Base-by-base conservation (phyloP, 2,329 filamentous ascomycete species). In the Tolypocladium nubicola region DNA sequence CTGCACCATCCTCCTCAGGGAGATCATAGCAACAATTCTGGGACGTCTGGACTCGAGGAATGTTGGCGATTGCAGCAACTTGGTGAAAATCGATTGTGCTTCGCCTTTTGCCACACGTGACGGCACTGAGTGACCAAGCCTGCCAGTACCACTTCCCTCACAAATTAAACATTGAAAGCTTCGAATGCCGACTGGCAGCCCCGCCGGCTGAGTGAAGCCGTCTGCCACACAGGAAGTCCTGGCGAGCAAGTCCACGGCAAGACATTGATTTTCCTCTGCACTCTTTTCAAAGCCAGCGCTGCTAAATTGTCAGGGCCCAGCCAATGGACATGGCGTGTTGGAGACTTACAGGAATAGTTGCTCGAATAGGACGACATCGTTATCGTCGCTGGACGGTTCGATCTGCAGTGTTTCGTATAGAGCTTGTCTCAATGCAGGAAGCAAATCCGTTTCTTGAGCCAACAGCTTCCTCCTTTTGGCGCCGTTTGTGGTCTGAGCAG, bases 1-100 rank as follows among this genome's bases (percentile, higher is more conserved):
- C 53, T 81, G 77, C 33, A 89, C 77, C 45, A 94, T 74, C 52
- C 85, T 83, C 62, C 85, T 83, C 53, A 96, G 75, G 4, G 84
- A 80, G 58, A 87, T 71, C 83, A 94, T 90, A 11, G 86, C 85
- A 59, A 84, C 77, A 43, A 95, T 78, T 52, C 90, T 80, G 40
- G 83, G 77, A 52, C 77, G 79, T n/a, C 80, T 79, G 23, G 82
- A 83, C 58, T 80, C 74, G 4, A 75, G 61, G 60, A 86, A 83
- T 10, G 66, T 65, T 1, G 74, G 64, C 2, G 73, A 68, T 40
- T 75, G 67, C 56, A 81, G 68, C 9, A 86, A 61, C 30, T 71
- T 75, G 14, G 68, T 65, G 58, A 86, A 79, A 11, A 78, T 70
- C 1, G 63, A 62, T 38, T 79, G 72, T 2, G 76, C 75, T 13